Conservation (phyloP, 2,329 filamentous ascomycete genomes). For the Sporothrix schenckii region DNA sequence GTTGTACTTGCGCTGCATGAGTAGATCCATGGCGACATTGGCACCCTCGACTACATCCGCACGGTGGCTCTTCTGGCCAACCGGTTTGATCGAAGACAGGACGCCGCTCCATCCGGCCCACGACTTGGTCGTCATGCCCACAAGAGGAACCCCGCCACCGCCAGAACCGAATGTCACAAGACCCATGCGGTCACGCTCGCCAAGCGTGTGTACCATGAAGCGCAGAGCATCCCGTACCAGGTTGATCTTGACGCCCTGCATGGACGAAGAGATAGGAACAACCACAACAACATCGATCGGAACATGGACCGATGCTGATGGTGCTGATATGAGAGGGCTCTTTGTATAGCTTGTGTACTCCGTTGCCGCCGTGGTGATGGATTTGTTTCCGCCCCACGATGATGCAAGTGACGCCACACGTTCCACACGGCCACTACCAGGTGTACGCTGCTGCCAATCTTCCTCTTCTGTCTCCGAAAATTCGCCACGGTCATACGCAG, state of each 20-base stretch:
- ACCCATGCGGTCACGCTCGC: slow-evolving; percentile 94
- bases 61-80: slow-evolving; percentile 93
- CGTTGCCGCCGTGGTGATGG: slow-evolving; percentile 83
- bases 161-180: slow-evolving; percentile 96
- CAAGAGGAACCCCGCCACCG: slow-evolving; percentile 86
- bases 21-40: slow-evolving; percentile 95
- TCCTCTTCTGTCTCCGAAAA: slow-evolving; percentile 86
- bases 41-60: slow-evolving; percentile 97
- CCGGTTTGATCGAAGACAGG: slow-evolving; percentile 82
- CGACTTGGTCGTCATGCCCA: slow-evolving; percentile 96
- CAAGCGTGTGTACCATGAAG: slow-evolving; percentile 87
- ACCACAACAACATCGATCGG: slow-evolving; percentile 95
- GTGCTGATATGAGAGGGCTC: slow-evolving; percentile 44
- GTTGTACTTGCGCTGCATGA: slow-evolving; percentile 96
- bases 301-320: slow-evolving; percentile 69
- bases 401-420: slow-evolving; percentile 78
- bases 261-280: slow-evolving; percentile 94
- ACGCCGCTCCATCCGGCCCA: slow-evolving; percentile 92
- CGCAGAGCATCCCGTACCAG: slow-evolving; percentile 87
- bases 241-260: slow-evolving; percentile 99
- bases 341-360: slow-evolving; percentile 80
- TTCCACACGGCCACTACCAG: slow-evolving; percentile 39
- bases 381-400: slow-evolving; percentile 78
- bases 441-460: slow-evolving; percentile 67
- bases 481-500: slow-evolving; percentile 77